Evolutionary conservation across 176 grass and related monocot genomes (phyloP), one percentile per base, ranked within the genome.

Genomic region (Poa pratensis): DNA sequence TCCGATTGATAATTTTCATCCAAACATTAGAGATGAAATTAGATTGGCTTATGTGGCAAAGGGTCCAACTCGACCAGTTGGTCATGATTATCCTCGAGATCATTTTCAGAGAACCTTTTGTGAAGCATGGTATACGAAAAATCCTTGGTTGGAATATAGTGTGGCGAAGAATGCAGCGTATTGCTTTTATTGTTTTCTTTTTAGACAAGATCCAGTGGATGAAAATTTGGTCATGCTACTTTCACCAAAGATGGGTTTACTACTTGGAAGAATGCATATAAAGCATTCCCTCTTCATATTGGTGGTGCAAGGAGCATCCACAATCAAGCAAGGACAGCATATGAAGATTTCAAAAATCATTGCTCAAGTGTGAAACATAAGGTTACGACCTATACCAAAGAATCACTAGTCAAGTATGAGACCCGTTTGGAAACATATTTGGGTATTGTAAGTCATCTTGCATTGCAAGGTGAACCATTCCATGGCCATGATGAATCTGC

Each of bases 271-370:
- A 75, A 75, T 63, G 12, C 24, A 26, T 26, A 27, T 15, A 7
- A 7, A 34, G 30, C 14, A 77, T 17, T 77, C 20, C 50, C 3
- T 39, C 18, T 14, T 14, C 52, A 77, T 77, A 30, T 77, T 58
- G 75, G 52, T 24, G 52, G 75, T 0, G 1, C 52, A 11, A n/a
- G 19, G 6, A 77, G 74, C 34, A 55, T 77, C 30, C 74, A 58
- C 16, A 58, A 58, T 35, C 50, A 57, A 39, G 50, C 74, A 57
- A 67, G 6, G 6, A n/a, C 26, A 34, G 0, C 61, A 80, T 67
- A 32, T 52, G 24, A 52, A 13, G 61, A 80, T 80, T 80, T 80
- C 6, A 3, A 51, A 3, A 67, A 67, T 51, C 61, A 67, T 15
- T 14, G 2, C 1, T 9, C 27, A 34, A 52, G 43, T 80, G 26